A percentile compares a stretch with the other conserved stretches of the same genome.
phyloP scores from a whole-genome alignment of 2,329 filamentous ascomycete species.

The Beauveria pseudobassiana region DNA sequence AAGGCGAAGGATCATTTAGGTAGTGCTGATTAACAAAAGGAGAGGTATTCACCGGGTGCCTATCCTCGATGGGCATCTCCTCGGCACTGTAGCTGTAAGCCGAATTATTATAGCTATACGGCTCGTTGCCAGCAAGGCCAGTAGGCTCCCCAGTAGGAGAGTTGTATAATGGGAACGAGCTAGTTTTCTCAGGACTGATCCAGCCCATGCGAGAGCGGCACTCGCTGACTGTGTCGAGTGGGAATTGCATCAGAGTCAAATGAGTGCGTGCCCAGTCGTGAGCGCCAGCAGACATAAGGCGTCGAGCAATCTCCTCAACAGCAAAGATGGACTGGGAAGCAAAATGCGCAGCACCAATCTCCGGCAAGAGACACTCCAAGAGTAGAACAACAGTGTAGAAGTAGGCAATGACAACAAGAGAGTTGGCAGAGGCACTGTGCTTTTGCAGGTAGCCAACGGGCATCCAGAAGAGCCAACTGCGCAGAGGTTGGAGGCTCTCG shows the following conservation, averaged over 20 bases:
- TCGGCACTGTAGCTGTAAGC: constrained; percentile 59
- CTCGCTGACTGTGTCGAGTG: constrained; percentile 61
- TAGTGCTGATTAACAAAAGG: constrained; percentile 49
- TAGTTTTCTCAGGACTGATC: constrained; percentile 50
- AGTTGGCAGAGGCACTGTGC: constrained; percentile 65
- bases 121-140: constrained; percentile 31
- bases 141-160: constrained; percentile 40
- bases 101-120: constrained; percentile 49
- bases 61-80: constrained; percentile 49
- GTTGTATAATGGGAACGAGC: constrained; percentile 54
- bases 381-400: constrained; percentile 88
- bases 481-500: constrained; percentile 76
- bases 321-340: constrained; percentile 71
- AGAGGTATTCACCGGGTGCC: constrained; percentile 48
- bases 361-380: constrained; percentile 85
- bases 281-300: constrained; percentile 56
- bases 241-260: constrained; percentile 62
- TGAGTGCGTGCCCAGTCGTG: constrained; percentile 53
- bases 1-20: constrained; percentile 55
- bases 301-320: constrained; percentile 77
- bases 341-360: constrained; percentile 84
- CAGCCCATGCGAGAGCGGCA: constrained; percentile 65
- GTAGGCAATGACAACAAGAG: constrained; percentile 78
- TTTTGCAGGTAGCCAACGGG: constrained; percentile 77
- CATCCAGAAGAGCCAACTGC: constrained; percentile 94